A percentile compares a stretch with the other conserved stretches of the same genome.
These are phyloP conservation scores for Amanita rubescens DNA, from an alignment of 768 basidiomycete genomes.

Conservation along the genomic window DNA sequence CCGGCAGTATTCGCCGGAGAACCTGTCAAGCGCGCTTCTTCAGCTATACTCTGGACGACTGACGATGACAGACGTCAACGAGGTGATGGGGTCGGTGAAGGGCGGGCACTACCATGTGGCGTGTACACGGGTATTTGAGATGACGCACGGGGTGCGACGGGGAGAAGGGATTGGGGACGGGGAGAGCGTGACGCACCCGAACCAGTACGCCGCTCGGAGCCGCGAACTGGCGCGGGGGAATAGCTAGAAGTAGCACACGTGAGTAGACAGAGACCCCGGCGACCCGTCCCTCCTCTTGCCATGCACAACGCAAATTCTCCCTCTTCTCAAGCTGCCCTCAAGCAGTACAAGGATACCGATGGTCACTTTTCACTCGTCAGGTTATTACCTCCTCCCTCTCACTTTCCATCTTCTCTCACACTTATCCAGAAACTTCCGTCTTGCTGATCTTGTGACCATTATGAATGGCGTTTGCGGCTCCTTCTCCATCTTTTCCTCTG, in stretches of 20 bases:
- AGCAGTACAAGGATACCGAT: constrained; percentile 81
- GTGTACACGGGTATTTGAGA: constrained; percentile 94
- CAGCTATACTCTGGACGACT: constrained; percentile 60
- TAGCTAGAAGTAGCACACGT: constrained; percentile 12
- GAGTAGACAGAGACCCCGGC: not conserved
- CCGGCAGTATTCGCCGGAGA: constrained; percentile 79
- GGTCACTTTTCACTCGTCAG: constrained; percentile 98
- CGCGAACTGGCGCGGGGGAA: constrained; percentile 50
- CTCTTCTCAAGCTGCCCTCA: constrained; percentile 26
- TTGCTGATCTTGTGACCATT: constrained; percentile 96
- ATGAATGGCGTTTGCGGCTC: constrained; percentile 99
- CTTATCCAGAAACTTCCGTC: constrained; percentile 78
- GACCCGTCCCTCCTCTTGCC: not conserved
- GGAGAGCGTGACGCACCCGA: constrained; percentile 91
- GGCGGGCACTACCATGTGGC: constrained; percentile 86
- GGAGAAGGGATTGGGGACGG: constrained; percentile 84
- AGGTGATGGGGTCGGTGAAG: constrained; percentile 77
- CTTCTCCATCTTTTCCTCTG: constrained; percentile 90
- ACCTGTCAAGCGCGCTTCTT: constrained; percentile 70
- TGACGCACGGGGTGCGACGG: constrained; percentile 87
- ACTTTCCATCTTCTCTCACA: not conserved
- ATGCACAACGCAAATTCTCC: not conserved
- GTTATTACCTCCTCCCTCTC: constrained; percentile 31
- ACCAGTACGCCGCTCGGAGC: constrained; percentile 76
- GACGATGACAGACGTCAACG: constrained; percentile 62